Evolutionary conservation across 2,329 filamentous ascomycete genomes (phyloP).

Genomic region (Mariannaea sp.): DNA sequence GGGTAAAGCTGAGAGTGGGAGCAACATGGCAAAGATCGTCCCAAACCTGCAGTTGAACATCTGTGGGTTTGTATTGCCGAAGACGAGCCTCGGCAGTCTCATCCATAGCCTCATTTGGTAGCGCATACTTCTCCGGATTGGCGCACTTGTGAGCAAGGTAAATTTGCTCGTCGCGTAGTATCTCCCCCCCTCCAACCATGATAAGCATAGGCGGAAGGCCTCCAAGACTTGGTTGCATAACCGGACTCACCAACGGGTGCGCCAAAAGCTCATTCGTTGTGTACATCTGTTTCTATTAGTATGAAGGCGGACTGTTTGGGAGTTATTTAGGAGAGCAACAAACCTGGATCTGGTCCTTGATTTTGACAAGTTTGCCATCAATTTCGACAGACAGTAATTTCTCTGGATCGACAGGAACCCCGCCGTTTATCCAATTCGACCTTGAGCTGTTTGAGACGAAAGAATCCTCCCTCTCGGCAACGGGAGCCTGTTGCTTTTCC

Average conservation of each 20-base stretch:
- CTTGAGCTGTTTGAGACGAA: slow-evolving; percentile 23
- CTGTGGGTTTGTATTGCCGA: slow-evolving; percentile 75
- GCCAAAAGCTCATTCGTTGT: slow-evolving; percentile 82
- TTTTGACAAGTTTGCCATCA: slow-evolving; percentile 69
- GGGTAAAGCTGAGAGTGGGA: slow-evolving; percentile 91
- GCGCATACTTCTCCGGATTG: slow-evolving; percentile 77
- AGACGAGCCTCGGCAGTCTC: slow-evolving; percentile 64
- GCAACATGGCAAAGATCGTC: slow-evolving; percentile 93
- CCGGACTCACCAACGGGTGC: slow-evolving; percentile 88
- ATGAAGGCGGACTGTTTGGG: background rate
- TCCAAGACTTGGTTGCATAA: slow-evolving; percentile 85
- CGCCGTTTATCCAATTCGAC: slow-evolving; percentile 38
- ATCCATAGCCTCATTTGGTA: slow-evolving; percentile 65
- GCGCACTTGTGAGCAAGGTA: slow-evolving; percentile 95
- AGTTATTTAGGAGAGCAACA: slow-evolving; percentile 14
- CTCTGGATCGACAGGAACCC: slow-evolving; percentile 35
- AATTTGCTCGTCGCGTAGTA: slow-evolving; percentile 91
- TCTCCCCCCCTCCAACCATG: slow-evolving; percentile 84
- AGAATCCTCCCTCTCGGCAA: slow-evolving; percentile 34
- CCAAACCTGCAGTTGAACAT: slow-evolving; percentile 95
- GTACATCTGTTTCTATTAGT: slow-evolving; percentile 59
- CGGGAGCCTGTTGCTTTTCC: slow-evolving; percentile 43
- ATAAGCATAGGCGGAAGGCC: slow-evolving; percentile 88
- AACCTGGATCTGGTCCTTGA: slow-evolving; percentile 93
- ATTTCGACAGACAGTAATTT: slow-evolving; percentile 67